Percentiles rank a stretch among this genome's conserved stretches.
Evolutionary conservation across 768 basidiomycete species (phyloP).

Genomic region (Amanita polypyramis): DNA sequence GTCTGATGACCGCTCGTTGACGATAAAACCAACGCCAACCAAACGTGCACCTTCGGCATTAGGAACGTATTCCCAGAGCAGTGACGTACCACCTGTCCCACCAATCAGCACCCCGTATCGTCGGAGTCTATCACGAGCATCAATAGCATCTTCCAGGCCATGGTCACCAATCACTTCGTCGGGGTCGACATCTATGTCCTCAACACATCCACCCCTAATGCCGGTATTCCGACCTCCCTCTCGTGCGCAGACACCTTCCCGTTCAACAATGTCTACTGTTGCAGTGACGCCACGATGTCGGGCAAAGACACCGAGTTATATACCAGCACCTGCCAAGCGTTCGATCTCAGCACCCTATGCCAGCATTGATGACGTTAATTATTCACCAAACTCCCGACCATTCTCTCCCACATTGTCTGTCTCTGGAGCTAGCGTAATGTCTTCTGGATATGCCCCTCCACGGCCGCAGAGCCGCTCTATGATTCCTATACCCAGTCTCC

Average conservation of each 20-base stretch:
- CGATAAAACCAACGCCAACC: conserved; percentile 38
- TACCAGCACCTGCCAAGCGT: conserved; percentile 53
- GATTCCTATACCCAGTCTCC: conserved; percentile 72
- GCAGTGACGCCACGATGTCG: conserved; percentile 51
- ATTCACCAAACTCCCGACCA: conserved; percentile 40
- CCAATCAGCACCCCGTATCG: conserved; percentile 38
- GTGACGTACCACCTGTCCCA: conserved; percentile 36
- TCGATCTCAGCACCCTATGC: conserved; percentile 37
- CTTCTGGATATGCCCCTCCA: conserved; percentile 36
- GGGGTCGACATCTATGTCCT: conserved; percentile 57
- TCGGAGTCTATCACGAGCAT: conserved; percentile 62
- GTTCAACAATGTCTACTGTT: conserved; percentile 23
- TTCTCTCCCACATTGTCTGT: conserved; percentile 52
- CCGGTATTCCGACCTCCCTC: conserved; percentile 38
- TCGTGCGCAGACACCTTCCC: conserved; percentile 50
- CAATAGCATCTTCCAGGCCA: conserved; percentile 69
- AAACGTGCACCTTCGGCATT: conserved; percentile 40
- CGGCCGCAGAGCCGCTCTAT: conserved; percentile 76
- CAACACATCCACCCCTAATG: conserved; percentile 26
- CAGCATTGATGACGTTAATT: conserved; percentile 38
- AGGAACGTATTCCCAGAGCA: conserved; percentile 24
- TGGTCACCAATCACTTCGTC: conserved; percentile 73
- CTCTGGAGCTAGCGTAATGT: conserved; percentile 32
- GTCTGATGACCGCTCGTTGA: conserved; percentile 33
- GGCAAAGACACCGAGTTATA: conserved; percentile 71